Evolutionary conservation across 1,284 basidiomycete genomes (phyloP).

Genomic region (Flammula alnicola): DNA sequence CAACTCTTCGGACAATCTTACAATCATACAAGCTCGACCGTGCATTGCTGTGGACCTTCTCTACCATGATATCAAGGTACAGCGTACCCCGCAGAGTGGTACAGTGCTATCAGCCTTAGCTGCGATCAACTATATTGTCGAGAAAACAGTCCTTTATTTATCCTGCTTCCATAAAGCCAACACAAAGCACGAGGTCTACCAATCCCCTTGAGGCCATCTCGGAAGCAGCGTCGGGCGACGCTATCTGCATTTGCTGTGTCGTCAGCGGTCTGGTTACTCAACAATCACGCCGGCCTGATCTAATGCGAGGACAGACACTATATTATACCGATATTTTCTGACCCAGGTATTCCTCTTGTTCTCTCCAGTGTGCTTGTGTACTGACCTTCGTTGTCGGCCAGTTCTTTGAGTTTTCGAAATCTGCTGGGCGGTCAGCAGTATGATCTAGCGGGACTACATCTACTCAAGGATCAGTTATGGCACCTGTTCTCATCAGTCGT

Average conservation of each 20-base stretch:
- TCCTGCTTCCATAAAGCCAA: no score
- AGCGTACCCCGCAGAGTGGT: no score
- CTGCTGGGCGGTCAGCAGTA: conserved; percentile 8
- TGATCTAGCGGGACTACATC: conserved; percentile 10
- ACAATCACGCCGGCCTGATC: conserved; percentile 6
- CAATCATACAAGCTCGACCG: no score
- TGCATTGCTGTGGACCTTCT: no score
- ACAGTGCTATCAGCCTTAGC: no score
- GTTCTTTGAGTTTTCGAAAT: background rate
- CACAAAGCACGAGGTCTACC: no score
- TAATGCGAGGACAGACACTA: conserved; percentile 1
- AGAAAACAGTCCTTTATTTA: no score
- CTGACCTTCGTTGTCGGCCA: background rate
- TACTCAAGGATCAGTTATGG: conserved; percentile 4
- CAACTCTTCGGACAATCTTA: no score
- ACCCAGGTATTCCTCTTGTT: background rate
- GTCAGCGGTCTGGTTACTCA: conserved; percentile 10
- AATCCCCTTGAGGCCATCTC: no score
- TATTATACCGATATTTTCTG: conserved; percentile 1
- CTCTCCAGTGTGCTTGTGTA: background rate
- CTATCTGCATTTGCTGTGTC: background rate
- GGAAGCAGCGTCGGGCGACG: no score
- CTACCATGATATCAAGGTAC: no score
- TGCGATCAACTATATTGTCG: no score
- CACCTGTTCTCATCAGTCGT: conserved; percentile 12